Evolutionary conservation across 148 eudicot species (phyloP), one percentile per base, ranked within the genome.

Genomic region (Camellia lanceoleosa): DNA sequence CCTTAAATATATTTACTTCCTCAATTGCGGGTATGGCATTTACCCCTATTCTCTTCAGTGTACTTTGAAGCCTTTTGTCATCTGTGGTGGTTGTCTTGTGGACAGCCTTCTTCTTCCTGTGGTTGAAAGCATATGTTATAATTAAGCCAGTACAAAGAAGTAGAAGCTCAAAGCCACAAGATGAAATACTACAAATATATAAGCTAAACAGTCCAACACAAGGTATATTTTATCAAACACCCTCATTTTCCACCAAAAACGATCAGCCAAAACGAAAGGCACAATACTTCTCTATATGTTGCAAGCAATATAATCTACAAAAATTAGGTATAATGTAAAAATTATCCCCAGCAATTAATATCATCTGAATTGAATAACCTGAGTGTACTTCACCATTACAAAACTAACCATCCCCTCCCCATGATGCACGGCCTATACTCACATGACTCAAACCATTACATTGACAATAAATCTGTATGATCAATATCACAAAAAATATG

Each of bases 71-170:
- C 82, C 94, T 90, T 85, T 94, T 94, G 87, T 94, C 98, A 79
- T 94, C 98, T 20, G 97, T 92, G 41, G 98, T 90, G 59, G 87
- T 92, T 71, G 97, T 94, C 83, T 91, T 94, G 89, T 94, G 98
- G 60, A 94, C 89, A 3, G 98, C 98, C 93, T 94, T 94, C 94
- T 92, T 94, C 93, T 94, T 94, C 86, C 98, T 94, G 89, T 71
- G 73, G 73, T 76, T 30, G 66, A 58, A 10, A 61, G 42, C 20
- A 76, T 7, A 9, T 14, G 13, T 44, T 13, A 44, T 44, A 6
- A 46, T 43, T 44, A 44, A 44, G 43, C 54, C 44, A 7, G 4
- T 46, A 68, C 0, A 15, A 61, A 75, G 51, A 75, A 15, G 66
- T 9, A 7, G 12, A 43, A 75, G 56, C 43, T 60, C 78, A 46